Percentiles rank a stretch among this genome's conserved stretches.
Evolutionary conservation across 257 asterid species (phyloP).

Genomic region (Pogostemon cablin): DNA sequence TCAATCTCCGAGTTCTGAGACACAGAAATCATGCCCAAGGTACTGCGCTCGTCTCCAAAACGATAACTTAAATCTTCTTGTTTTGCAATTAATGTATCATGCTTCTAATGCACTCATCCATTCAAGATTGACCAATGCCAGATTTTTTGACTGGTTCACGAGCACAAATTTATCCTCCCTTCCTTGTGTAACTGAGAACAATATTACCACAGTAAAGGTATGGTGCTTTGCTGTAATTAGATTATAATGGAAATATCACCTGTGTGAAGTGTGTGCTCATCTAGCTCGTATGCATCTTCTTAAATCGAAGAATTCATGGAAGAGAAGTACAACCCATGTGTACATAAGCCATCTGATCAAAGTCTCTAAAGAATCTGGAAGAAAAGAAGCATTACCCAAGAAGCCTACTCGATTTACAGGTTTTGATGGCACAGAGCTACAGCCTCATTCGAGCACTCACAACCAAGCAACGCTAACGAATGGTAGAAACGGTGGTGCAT

Average conservation of each 20-base stretch:
- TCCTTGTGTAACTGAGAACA: slow-evolving; percentile 34
- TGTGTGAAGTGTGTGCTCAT: neutral
- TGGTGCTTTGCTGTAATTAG: slow-evolving; percentile 2
- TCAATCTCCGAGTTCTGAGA: slow-evolving; percentile 38
- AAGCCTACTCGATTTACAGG: slow-evolving; percentile 39
- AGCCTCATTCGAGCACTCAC: slow-evolving; percentile 25
- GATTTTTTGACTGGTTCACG: slow-evolving; percentile 44
- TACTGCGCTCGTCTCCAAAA: slow-evolving; percentile 27
- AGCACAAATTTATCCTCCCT: slow-evolving; percentile 36
- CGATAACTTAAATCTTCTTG: neutral
- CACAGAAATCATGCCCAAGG: slow-evolving; percentile 40
- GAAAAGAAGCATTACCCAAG: slow-evolving; percentile 35
- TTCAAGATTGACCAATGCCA: slow-evolving; percentile 40
- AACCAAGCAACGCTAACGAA: slow-evolving; percentile 27
- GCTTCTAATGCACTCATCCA: slow-evolving; percentile 31
- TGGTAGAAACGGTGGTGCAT: slow-evolving; percentile 30
- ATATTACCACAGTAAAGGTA: slow-evolving; percentile 49
- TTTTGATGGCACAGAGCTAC: slow-evolving; percentile 39
- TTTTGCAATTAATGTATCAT: slow-evolving; percentile 2
- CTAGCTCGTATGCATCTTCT: slow-evolving; percentile 34
- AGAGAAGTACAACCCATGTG: slow-evolving; percentile 65
- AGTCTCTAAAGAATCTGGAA: slow-evolving; percentile 48
- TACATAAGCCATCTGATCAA: slow-evolving; percentile 60
- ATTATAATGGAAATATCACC: slow-evolving; percentile 2
- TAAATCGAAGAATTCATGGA: slow-evolving; percentile 54